A percentile compares a stretch with the other conserved stretches of the same genome.
These are phyloP conservation scores for Calonectria multiphialidica DNA, from an alignment of 2,329 filamentous ascomycete genomes.

Conservation along the genomic window DNA sequence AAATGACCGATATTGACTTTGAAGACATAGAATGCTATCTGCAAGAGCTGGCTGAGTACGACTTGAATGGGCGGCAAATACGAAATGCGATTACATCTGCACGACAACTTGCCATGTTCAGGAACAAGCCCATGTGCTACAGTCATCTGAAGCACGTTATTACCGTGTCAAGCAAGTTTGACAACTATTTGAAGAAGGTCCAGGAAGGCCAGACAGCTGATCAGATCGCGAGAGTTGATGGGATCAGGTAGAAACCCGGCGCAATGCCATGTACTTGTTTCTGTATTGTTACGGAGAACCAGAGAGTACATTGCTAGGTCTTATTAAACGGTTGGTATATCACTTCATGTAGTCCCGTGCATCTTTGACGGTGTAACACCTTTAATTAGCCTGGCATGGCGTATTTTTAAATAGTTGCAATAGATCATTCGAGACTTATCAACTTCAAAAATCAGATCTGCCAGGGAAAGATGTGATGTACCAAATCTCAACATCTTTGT, in stretches of 20 bases:
- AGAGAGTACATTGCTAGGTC: too few relatives aligned
- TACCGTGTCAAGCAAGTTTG: constrained; percentile 12
- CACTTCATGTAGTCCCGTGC: too few relatives aligned
- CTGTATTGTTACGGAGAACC: too few relatives aligned
- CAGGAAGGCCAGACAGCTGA: background rate
- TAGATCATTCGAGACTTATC: too few relatives aligned
- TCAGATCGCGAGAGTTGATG: constrained; percentile 2
- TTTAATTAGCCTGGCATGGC: too few relatives aligned
- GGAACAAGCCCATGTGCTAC: background rate
- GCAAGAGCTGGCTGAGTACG: constrained; percentile 46
- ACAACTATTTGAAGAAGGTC: constrained; percentile 16
- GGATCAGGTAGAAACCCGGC: background rate
- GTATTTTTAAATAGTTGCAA: too few relatives aligned
- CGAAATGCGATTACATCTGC: constrained; percentile 50
- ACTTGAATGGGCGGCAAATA: constrained; percentile 58
- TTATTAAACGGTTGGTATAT: too few relatives aligned
- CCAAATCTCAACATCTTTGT: too few relatives aligned
- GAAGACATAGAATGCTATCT: background rate
- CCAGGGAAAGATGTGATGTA: too few relatives aligned
- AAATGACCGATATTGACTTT: background rate
- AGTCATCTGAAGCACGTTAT: constrained; percentile 12
- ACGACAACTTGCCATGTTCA: constrained; percentile 38
- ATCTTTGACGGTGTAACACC: too few relatives aligned
- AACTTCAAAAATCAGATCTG: too few relatives aligned
- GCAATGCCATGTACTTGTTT: too few relatives aligned